Conservation (phyloP, 2,329 filamentous ascomycete species). For the Talaromyces sp. region DNA sequence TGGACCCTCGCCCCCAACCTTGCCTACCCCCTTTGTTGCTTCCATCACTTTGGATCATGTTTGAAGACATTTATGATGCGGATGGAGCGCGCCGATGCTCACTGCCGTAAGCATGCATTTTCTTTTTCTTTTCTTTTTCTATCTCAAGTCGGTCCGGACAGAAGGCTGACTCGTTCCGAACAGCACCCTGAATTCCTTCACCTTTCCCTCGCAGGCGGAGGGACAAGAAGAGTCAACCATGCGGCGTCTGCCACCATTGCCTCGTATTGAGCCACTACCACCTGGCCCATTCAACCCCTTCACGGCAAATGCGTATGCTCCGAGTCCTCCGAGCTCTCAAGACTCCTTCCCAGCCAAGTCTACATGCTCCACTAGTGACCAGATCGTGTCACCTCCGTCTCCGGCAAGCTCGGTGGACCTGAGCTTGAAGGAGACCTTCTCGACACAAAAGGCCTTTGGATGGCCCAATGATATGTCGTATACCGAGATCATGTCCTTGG, state of each 20-base stretch:
- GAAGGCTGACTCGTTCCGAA: not conserved
- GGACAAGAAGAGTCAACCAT: conserved; percentile 27
- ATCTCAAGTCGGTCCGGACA: conserved; percentile 1
- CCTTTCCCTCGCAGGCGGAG: conserved; percentile 14
- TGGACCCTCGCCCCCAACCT: not conserved
- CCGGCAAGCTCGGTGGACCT: conserved; percentile 35
- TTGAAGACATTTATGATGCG: conserved; percentile 27
- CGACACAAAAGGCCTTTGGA: conserved; percentile 25
- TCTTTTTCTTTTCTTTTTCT: not conserved
- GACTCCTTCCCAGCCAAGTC: conserved; percentile 32
- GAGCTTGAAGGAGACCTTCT: conserved; percentile 31
- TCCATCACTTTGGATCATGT: conserved; percentile 20
- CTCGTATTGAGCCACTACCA: conserved; percentile 32
- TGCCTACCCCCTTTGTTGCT: not conserved
- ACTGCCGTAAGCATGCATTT: conserved; percentile 27
- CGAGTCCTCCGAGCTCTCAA: conserved; percentile 30
- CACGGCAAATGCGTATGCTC: conserved; percentile 23
- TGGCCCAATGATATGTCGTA: conserved; percentile 32
- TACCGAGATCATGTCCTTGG: conserved; percentile 29
- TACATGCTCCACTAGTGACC: conserved; percentile 18
- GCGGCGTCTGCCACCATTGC: conserved; percentile 34
- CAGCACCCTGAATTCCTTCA: conserved; percentile 23
- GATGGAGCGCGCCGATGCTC: conserved; percentile 29
- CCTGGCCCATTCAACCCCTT: conserved; percentile 36
- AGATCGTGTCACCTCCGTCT: conserved; percentile 28